Evolutionary conservation across 805 yeast genomes (phyloP).

Genomic region (Pichia gijzeniarum): DNA sequence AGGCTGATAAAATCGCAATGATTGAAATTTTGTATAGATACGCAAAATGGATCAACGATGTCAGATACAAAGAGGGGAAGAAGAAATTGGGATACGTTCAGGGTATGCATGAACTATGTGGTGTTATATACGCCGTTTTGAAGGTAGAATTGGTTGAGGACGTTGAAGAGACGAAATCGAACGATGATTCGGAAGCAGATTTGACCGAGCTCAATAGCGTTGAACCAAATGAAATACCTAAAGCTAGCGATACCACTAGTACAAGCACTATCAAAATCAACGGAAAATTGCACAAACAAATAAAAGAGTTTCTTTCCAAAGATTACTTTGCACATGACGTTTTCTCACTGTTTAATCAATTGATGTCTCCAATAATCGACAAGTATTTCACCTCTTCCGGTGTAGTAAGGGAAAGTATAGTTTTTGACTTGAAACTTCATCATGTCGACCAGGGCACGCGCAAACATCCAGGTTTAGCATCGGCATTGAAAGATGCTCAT

Average conservation of each 20-base stretch:
- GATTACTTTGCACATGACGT: constrained; percentile 27
- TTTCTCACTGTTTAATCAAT: constrained; percentile 36
- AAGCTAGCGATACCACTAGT: neutral
- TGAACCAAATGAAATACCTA: constrained; percentile 11
- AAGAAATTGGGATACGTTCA: constrained; percentile 34
- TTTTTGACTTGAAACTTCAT: constrained; percentile 42
- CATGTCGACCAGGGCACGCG: constrained; percentile 33
- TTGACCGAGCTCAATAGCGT: constrained; percentile 16
- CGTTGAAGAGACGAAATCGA: constrained; percentile 11
- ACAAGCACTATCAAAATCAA: neutral
- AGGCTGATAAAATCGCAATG: constrained; percentile 25
- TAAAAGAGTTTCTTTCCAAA: constrained; percentile 35
- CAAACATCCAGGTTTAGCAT: constrained; percentile 12
- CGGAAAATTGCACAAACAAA: constrained; percentile 27
- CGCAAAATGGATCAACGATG: constrained; percentile 37
- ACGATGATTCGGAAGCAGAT: constrained; percentile 11
- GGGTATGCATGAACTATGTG: constrained; percentile 50
- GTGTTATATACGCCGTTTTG: constrained; percentile 39
- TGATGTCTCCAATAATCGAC: constrained; percentile 33
- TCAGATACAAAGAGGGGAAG: neutral
- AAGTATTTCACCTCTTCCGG: constrained; percentile 34
- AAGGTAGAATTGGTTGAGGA: constrained; percentile 31
- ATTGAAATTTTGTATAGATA: constrained; percentile 42
- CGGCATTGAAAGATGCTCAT: constrained; percentile 16
- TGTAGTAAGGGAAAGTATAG: constrained; percentile 40